Conservation (phyloP, 805 yeast genomes). For the Saturnispora galanensis region DNA sequence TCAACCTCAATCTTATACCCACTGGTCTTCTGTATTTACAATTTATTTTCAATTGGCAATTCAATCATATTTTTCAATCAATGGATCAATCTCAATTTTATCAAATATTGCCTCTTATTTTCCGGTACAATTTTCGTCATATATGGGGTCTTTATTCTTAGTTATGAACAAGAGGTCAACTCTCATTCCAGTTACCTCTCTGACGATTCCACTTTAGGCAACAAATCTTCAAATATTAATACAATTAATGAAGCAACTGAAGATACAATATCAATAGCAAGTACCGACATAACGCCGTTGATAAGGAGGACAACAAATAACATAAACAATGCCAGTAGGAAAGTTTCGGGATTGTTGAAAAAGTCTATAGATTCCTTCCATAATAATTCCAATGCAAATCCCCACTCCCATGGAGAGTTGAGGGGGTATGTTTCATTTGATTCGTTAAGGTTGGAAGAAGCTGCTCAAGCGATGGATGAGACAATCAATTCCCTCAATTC, state of each 20-base stretch:
- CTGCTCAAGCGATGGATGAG: too few relatives aligned
- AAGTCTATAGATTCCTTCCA: conserved; percentile 19
- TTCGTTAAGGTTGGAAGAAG: not conserved
- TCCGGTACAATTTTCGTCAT: conserved; percentile 42
- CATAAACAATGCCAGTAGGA: conserved; percentile 19
- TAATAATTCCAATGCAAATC: conserved; percentile 1
- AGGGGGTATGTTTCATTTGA: conserved; percentile 30
- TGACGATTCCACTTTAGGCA: not conserved
- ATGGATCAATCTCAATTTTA: conserved; percentile 28
- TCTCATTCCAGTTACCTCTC: too few relatives aligned
- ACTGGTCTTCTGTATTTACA: conserved; percentile 74
- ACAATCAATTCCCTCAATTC: too few relatives aligned
- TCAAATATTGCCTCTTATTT: conserved; percentile 31
- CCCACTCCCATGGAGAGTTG: conserved; percentile 9
- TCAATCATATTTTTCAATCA: conserved; percentile 52
- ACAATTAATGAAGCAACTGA: not conserved
- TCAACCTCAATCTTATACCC: conserved; percentile 79
- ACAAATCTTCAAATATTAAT: conserved; percentile 1
- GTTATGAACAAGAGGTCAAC: conserved; percentile 34
- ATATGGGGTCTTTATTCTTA: conserved; percentile 60
- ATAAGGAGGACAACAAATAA: conserved; percentile 20
- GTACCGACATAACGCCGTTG: conserved; percentile 18
- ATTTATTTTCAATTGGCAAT: conserved; percentile 57
- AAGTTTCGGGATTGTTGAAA: conserved; percentile 21
- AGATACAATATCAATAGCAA: conserved; percentile 3